phyloP scores from a whole-genome alignment of 345 rosid genomes.

The Zanthoxylum bungeanum region DNA sequence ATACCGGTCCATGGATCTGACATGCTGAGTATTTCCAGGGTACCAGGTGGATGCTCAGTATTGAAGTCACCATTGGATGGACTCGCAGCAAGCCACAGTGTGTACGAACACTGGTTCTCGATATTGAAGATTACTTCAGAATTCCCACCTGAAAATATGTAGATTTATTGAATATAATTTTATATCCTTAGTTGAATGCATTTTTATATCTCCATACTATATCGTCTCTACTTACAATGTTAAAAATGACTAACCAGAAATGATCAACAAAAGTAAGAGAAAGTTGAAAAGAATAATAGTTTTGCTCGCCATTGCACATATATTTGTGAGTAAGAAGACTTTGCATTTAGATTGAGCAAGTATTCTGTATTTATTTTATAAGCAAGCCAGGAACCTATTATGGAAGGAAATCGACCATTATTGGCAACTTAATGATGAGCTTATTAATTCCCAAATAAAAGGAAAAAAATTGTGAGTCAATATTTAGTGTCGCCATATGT shows the following conservation, averaged over 20 bases:
- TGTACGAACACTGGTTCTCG: conserved; percentile 16
- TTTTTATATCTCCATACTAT: background rate
- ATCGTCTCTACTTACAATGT: too few relatives aligned
- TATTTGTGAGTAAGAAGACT: background rate
- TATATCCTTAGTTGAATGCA: background rate
- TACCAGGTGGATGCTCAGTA: background rate
- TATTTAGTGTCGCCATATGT: too few relatives aligned
- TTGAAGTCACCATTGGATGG: conserved; percentile 23
- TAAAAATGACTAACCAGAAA: conserved; percentile 4
- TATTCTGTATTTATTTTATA: too few relatives aligned
- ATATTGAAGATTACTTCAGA: conserved; percentile 12
- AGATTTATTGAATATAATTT: background rate
- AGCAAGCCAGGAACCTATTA: background rate
- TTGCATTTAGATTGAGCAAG: background rate
- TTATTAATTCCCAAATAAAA: too few relatives aligned
- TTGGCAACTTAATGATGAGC: too few relatives aligned
- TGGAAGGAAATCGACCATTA: background rate
- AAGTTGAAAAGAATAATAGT: background rate
- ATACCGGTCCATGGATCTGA: conserved; percentile 24
- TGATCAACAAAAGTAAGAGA: background rate
- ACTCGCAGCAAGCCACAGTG: conserved; percentile 23
- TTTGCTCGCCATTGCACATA: background rate
- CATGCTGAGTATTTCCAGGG: conserved; percentile 17
- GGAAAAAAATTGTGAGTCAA: too few relatives aligned
- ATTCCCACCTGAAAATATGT: background rate